phyloP scores from a whole-genome alignment of 2,329 filamentous ascomycete species.

The Blastomyces percursus region DNA sequence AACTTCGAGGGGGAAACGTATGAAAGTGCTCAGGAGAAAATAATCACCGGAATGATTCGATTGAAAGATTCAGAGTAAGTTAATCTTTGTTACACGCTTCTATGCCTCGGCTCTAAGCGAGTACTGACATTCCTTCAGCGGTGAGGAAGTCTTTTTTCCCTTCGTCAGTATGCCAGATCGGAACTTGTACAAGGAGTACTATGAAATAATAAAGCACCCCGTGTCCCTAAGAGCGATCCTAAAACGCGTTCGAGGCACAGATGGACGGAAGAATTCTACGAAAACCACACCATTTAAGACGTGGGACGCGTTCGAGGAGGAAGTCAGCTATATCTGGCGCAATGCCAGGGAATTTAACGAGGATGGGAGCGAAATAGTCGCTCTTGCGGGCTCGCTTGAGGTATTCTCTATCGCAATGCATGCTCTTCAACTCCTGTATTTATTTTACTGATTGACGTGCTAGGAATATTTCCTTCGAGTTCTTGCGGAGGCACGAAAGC shows the following conservation, averaged over 20 bases:
- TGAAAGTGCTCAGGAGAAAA: constrained; percentile 76
- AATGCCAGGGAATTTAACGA: constrained; percentile 89
- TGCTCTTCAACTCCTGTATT: background rate
- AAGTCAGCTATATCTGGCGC: constrained; percentile 69
- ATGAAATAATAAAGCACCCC: constrained; percentile 69
- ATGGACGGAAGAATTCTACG: constrained; percentile 53
- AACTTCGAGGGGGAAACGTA: constrained; percentile 64
- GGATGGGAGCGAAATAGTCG: constrained; percentile 75
- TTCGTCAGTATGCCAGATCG: constrained; percentile 71
- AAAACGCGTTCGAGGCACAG: constrained; percentile 63
- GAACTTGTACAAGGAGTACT: constrained; percentile 66
- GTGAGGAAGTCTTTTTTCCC: constrained; percentile 58
- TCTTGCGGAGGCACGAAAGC: constrained; percentile 59
- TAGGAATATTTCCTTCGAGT: constrained; percentile 59
- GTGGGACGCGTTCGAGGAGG: constrained; percentile 73
- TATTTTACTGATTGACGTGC: constrained; percentile 4
- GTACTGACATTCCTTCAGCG: constrained; percentile 30
- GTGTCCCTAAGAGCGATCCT: constrained; percentile 67
- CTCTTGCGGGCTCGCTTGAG: constrained; percentile 67
- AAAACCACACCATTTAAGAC: constrained; percentile 60
- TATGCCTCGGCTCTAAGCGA: constrained; percentile 10
- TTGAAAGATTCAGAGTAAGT: constrained; percentile 56
- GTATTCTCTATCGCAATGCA: constrained; percentile 36
- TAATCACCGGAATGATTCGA: constrained; percentile 60
- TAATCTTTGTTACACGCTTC: constrained; percentile 10